These are phyloP conservation scores for Potentilla sterilis DNA, from an alignment of 306 rosid genomes.

Conservation along the genomic window DNA sequence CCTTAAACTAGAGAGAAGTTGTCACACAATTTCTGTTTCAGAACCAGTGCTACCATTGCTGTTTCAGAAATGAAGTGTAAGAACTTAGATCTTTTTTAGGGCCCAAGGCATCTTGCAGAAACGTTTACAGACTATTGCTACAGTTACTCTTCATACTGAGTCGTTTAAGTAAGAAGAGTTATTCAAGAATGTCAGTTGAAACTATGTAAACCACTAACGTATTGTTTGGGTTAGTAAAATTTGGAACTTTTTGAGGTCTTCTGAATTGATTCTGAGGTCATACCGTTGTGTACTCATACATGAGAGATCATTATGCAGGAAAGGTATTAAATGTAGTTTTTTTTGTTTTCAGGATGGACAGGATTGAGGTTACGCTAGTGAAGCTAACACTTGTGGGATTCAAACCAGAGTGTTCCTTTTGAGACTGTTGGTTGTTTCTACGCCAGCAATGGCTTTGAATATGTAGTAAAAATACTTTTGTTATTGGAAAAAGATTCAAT, in stretches of 20 bases:
- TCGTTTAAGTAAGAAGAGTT: neutral
- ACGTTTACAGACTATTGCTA: neutral
- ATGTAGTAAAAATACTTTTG: constrained; percentile 22
- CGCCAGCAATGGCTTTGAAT: constrained; percentile 10
- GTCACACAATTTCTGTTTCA: too few relatives aligned
- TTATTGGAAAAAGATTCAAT: constrained; percentile 24
- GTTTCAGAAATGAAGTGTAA: too few relatives aligned
- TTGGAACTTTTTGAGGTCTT: neutral
- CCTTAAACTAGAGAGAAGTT: too few relatives aligned
- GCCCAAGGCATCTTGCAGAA: neutral
- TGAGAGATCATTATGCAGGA: neutral
- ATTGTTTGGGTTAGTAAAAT: neutral
- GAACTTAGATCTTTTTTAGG: too few relatives aligned
- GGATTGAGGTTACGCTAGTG: constrained; percentile 27
- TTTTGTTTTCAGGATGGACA: constrained; percentile 28
- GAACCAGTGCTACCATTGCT: too few relatives aligned
- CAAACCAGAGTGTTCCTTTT: constrained; percentile 23
- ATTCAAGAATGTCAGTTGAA: neutral
- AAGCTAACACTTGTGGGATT: constrained; percentile 11
- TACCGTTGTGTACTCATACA: neutral
- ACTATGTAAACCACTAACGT: neutral
- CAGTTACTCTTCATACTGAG: neutral
- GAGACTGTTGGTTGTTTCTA: constrained; percentile 6
- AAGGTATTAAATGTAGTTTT: constrained; percentile 5
- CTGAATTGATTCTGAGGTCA: neutral